Evolutionary conservation across 148 eudicot species (phyloP).

Genomic region (Mesembryanthemum crystallinum): DNA sequence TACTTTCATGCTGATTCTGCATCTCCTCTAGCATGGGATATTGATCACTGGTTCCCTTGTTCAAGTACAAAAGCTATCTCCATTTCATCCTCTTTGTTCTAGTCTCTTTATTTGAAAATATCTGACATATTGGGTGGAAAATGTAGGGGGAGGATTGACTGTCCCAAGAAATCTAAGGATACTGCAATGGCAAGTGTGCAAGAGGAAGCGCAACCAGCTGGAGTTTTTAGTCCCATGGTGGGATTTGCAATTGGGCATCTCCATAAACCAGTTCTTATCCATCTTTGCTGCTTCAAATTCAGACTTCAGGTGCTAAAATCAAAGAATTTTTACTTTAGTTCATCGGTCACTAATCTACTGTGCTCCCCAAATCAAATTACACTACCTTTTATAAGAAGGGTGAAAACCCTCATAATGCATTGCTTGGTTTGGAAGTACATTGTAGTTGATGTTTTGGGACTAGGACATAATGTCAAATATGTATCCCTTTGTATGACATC

Average conservation of each 20-base stretch:
- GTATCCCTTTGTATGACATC: neutral
- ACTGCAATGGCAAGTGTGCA: conserved; percentile 94
- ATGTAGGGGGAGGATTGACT: conserved; percentile 92
- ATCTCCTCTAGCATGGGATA: conserved; percentile 94
- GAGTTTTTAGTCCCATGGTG: conserved; percentile 97
- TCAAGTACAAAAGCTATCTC: conserved; percentile 50
- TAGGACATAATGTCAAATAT: neutral
- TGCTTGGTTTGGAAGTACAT: no score
- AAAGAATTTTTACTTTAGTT: neutral
- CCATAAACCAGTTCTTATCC: conserved; percentile 89
- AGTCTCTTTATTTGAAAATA: neutral
- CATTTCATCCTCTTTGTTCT: neutral
- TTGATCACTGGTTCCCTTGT: conserved; percentile 97
- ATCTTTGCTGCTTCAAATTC: conserved; percentile 87
- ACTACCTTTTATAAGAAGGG: neutral
- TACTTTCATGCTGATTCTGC: conserved; percentile 90
- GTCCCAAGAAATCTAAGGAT: conserved; percentile 84
- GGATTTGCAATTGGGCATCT: conserved; percentile 92
- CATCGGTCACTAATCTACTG: neutral
- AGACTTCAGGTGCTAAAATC: conserved; percentile 66
- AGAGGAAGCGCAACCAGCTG: conserved; percentile 69
- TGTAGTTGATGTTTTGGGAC: neutral
- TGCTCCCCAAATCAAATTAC: neutral
- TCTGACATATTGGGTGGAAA: neutral
- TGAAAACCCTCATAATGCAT: no score